Evolutionary conservation across 805 yeast species (phyloP), one percentile per base, ranked within the genome.

Genomic region (Starmerella ratchasimensis): DNA sequence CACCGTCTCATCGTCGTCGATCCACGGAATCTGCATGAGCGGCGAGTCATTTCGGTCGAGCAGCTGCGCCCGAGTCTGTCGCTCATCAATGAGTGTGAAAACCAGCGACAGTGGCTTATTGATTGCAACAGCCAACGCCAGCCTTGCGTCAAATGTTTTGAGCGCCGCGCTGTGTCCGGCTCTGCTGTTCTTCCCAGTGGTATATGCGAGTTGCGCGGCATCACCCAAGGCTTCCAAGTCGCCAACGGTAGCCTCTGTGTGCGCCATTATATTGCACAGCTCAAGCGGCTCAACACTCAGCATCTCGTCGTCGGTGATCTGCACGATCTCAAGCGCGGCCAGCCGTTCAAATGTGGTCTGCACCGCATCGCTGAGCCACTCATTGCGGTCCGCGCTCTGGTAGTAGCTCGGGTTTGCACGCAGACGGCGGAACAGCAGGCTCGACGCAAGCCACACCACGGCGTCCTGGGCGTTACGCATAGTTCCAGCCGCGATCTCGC

Each of bases 21-120:
- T 71, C 48, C 62, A 68, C 2, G 98, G 98, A 25, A 88, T 64
- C 57, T 88, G 98, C 49, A 70, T 72, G 51, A 88, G 65, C 2
- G 90, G 77, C 34, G 71, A 71, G 39, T 80, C 94, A 6, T 73
- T 64, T 46, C 74, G 80, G 93, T 94, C 83, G 19, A 80, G 62
- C 1, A 80, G 93, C 55, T 88, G 97, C 1, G 78, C 72, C 5
- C 82, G 59, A 93, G 83, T 80, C 54, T 90, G 98, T 1, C 80
- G 69, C 36, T 84, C 54, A 53, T 90, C 96, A 80, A 90, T 80
- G 0, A 82, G 88, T 31, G 69, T 67, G 46, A 82, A 65, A 8
- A 43, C 14, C 5, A 8, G 3, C 3, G 35, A 22, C 5, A 32
- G 22, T 3, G 35, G 27, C 6, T 9, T 9, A 25, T 22, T 25